These are phyloP conservation scores for Phytophthora kernoviae DNA, from an alignment of 352 stramenopile genomes.

Conservation along the genomic window DNA sequence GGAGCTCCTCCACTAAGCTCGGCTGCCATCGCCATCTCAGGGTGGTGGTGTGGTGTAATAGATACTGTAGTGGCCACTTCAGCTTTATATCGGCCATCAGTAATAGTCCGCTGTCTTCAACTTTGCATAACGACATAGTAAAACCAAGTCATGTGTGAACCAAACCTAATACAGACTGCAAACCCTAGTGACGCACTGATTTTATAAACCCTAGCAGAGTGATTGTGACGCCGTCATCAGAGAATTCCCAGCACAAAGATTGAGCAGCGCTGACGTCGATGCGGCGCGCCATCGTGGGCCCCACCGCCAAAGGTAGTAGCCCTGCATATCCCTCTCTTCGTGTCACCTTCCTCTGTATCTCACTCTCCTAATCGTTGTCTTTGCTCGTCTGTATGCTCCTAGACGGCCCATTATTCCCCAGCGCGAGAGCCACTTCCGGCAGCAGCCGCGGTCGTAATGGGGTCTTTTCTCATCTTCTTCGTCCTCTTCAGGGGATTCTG, in stretches of 20 bases:
- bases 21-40: slow-evolving; percentile 5
- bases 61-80: no score
- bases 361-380: background rate
- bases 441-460: slow-evolving; percentile 36
- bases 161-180: no score
- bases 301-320: slow-evolving; percentile 24
- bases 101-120: background rate
- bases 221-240: background rate
- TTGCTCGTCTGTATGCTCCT: background rate
- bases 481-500: slow-evolving; percentile 33
- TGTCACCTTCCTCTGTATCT: background rate
- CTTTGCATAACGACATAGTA: background rate
- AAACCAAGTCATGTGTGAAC: slow-evolving; percentile 1
- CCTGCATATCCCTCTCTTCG: background rate
- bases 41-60: background rate
- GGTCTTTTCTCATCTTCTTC: slow-evolving; percentile 48
- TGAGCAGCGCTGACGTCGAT: slow-evolving; percentile 31
- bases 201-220: no score
- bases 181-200: no score
- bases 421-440: slow-evolving; percentile 10
- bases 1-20: slow-evolving; percentile 19
- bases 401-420: slow-evolving; percentile 29
- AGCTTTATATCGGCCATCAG: no score
- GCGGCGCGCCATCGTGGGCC: slow-evolving; percentile 28
- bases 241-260: slow-evolving; percentile 26